Base-by-base conservation (phyloP, 2,329 filamentous ascomycete genomes). In the Fusarium longipes region DNA sequence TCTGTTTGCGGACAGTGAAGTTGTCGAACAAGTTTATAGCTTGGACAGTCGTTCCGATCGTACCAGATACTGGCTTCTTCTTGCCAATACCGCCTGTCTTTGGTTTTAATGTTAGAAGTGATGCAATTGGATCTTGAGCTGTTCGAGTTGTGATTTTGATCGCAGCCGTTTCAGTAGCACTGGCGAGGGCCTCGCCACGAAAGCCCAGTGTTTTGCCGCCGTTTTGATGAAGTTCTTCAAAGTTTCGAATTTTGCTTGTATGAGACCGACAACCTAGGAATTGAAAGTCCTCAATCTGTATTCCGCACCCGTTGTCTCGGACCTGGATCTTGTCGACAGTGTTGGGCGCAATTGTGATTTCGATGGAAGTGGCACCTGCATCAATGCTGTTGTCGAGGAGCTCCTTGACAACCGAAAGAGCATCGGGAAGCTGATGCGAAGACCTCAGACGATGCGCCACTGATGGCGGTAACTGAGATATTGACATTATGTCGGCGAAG, bases 381-480 rank as follows among this genome's bases (percentile, higher is more conserved):
- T 95, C 91, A 20, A 94, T 83, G 40, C 91, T 84, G 76, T 95
- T 94, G 70, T 94, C 92, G 30, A 94, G 77, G 6, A 94, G 86
- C 77, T 94, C 92, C 74, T 94, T 94, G 70, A 93, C 85, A 4
- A 92, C 79, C 12, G 86, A 84, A 14, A 82, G 78, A 0, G 91
- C 84, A 9, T 86, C 86, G 7, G 84, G 81, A 48, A 93, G 83
- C 43, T 84, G 82, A 68, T 89, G 82, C 4, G 86, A 82, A 9
- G 90, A 87, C 33, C 87, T 85, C 8, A 94, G 81, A 12, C 86
- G 83, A 44, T 84, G 83, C 22, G 84, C 79, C 15, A 85, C 82
- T 5, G 81, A 77, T 35, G 79, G 70, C 3, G 86, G 79, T 9
- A 90, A 79, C 22, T 80, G 74, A 55, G 76, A 73, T 57, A 90